Evolutionary conservation across 495 filamentous ascomycete species (phyloP).

Genomic region (Xylaria palmicola): DNA sequence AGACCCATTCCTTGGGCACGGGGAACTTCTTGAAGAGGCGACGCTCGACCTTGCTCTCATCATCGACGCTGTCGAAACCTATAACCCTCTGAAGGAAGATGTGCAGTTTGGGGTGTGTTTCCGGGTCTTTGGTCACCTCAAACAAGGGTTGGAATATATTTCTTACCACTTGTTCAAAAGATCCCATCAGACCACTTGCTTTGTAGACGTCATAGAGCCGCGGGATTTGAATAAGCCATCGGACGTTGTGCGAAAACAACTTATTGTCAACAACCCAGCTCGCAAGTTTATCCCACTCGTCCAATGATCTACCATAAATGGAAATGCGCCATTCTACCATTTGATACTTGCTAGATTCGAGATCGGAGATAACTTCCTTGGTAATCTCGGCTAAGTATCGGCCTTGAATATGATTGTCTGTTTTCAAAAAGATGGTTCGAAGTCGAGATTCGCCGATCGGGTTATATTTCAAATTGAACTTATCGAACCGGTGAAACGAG

Average conservation of each 20-base stretch:
- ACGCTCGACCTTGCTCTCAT: conserved; percentile 94
- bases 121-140: conserved; percentile 86
- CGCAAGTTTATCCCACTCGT: conserved; percentile 97
- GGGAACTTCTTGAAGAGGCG: conserved; percentile 92
- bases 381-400: conserved; percentile 96
- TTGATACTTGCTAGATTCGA: conserved; percentile 98
- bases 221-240: conserved; percentile 95
- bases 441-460: conserved; percentile 93
- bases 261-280: conserved; percentile 99
- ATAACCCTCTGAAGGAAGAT: conserved; percentile 93
- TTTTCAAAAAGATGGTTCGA: conserved; percentile 95
- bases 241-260: conserved; percentile 93
- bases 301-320: conserved; percentile 85
- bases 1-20: conserved; percentile 80
- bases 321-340: conserved; percentile 99
- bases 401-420: conserved; percentile 95
- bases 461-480: conserved; percentile 99
- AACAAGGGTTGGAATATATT: conserved; percentile 95
- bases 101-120: conserved; percentile 87
- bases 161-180: conserved; percentile 84
- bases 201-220: conserved; percentile 96
- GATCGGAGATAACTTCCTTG: conserved; percentile 94
- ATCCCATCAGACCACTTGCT: conserved; percentile 76
- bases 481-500: conserved; percentile 98
- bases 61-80: conserved; percentile 96